Evolutionary conservation across 202 grass and related monocot genomes (phyloP).

Genomic region (Brachypodium distachyon): DNA sequence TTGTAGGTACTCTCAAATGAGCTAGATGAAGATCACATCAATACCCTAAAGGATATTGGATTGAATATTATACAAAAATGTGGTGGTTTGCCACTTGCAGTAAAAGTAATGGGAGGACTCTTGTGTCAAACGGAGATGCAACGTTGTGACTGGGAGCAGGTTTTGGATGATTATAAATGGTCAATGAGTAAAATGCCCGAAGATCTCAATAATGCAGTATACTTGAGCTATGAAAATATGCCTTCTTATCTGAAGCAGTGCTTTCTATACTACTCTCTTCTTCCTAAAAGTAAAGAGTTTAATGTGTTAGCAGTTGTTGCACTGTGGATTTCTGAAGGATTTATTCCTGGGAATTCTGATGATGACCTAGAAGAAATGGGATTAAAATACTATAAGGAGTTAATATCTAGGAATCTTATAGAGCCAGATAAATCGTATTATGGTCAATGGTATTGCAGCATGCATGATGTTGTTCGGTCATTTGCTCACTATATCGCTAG

Average conservation of each 20-base stretch:
- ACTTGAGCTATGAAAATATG: neutral
- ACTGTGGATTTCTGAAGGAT: neutral
- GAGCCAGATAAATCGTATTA: neutral
- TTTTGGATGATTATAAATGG: neutral
- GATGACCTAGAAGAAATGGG: constrained; percentile 1
- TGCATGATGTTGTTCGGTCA: constrained; percentile 35
- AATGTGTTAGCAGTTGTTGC: neutral
- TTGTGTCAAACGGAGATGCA: neutral
- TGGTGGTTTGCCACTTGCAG: constrained; percentile 24
- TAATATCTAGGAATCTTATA: constrained; percentile 26
- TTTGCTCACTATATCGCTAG: neutral
- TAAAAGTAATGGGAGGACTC: constrained; percentile 21
- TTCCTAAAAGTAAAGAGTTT: neutral
- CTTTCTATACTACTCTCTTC: constrained; percentile 20
- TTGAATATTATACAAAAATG: constrained; percentile 21
- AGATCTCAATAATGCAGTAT: neutral
- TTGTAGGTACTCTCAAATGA: neutral
- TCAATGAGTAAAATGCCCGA: neutral
- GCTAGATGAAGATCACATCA: neutral
- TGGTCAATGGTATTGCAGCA: neutral
- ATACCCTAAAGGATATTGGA: neutral
- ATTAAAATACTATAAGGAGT: neutral
- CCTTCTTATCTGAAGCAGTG: neutral
- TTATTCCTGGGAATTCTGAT: neutral
- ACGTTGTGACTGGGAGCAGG: neutral